Evolutionary conservation across 2,329 filamentous ascomycete species (phyloP).

Genomic region (Hypoxylon sp.): DNA sequence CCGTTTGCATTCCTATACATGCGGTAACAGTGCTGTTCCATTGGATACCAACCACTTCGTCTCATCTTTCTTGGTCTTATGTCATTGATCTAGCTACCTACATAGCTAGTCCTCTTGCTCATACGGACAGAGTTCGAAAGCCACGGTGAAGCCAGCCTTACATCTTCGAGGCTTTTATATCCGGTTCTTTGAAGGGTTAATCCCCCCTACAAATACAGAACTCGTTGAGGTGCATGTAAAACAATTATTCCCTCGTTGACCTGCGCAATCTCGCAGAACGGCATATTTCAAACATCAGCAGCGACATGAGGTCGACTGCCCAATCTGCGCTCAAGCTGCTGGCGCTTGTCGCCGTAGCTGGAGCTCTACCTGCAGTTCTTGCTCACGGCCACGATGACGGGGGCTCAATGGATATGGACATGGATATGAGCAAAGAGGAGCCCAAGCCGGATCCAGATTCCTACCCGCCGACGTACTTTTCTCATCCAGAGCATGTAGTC

Average conservation of each 20-base stretch:
- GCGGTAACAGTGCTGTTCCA: constrained; percentile 29
- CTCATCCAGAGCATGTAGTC: constrained; percentile 56
- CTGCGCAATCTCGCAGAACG: constrained; percentile 57
- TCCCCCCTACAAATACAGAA: constrained; percentile 12
- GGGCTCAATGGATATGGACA: constrained; percentile 52
- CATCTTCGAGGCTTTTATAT: constrained; percentile 9
- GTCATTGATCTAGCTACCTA: constrained; percentile 9
- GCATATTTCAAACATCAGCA: constrained; percentile 24
- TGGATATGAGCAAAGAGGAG: constrained; percentile 53
- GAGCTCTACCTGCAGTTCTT: constrained; percentile 53
- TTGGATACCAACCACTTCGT: constrained; percentile 22
- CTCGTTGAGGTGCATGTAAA: constrained; percentile 26
- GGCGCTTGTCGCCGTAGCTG: constrained; percentile 51
- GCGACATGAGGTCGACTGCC: constrained; percentile 47
- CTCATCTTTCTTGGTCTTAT: constrained; percentile 25
- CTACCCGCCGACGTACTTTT: constrained; percentile 58
- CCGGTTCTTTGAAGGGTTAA: constrained; percentile 16
- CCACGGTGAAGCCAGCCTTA: constrained; percentile 21
- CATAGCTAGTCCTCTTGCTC: constrained; percentile 9
- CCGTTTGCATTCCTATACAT: constrained; percentile 21
- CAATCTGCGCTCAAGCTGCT: constrained; percentile 48
- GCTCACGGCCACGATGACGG: constrained; percentile 55
- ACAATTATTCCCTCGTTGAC: constrained; percentile 63
- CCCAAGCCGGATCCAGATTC: constrained; percentile 49
- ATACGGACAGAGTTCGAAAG: constrained; percentile 14